Evolutionary conservation across 306 rosid species (phyloP).

Genomic region (Erythrophleum fordii): DNA sequence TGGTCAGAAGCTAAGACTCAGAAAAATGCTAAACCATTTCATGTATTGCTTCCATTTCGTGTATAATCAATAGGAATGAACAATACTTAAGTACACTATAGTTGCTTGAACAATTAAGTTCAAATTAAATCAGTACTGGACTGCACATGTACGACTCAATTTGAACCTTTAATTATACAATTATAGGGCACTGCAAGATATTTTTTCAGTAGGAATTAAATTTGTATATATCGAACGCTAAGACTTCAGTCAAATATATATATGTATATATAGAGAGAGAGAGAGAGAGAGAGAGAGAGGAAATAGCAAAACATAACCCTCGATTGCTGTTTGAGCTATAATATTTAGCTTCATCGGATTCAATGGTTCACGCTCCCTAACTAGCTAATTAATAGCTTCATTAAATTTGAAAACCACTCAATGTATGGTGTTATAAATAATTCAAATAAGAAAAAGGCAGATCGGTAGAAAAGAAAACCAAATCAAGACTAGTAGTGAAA

Average conservation of each 20-base stretch:
- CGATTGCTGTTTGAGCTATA: background rate
- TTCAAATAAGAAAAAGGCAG: background rate
- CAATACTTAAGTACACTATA: no score
- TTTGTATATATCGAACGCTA: background rate
- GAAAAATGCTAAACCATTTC: background rate
- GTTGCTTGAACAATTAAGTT: background rate
- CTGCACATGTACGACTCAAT: no score
- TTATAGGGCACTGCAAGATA: background rate
- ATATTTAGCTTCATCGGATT: no score
- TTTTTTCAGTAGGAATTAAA: background rate
- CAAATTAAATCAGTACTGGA: background rate
- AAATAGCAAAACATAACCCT: background rate
- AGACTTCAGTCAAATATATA: background rate
- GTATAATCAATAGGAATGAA: no score
- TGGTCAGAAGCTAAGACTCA: background rate
- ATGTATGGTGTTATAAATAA: background rate
- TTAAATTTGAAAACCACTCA: background rate
- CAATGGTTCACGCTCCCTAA: no score
- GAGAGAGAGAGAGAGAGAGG: no score
- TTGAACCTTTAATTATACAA: background rate
- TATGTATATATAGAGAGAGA: background rate
- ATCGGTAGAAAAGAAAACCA: background rate
- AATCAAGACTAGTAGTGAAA: background rate
- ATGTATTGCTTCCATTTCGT: no score
- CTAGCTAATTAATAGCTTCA: background rate